A percentile compares a stretch with the other conserved stretches of the same genome.
Conservation (phyloP, 306 rosid genomes). For the Oemleria cerasiformis region DNA sequence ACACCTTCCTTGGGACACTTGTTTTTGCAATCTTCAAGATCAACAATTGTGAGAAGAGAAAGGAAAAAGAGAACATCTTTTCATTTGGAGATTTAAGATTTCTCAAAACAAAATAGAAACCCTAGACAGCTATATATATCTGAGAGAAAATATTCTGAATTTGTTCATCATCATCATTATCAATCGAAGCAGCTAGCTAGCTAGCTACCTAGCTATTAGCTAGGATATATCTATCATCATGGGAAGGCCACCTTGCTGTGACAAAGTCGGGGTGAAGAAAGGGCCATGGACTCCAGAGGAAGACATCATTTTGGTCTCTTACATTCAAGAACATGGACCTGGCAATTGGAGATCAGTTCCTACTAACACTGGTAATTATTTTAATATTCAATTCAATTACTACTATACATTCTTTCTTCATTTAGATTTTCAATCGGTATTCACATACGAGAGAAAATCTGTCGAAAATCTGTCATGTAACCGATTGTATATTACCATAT, state of each 20-base stretch:
- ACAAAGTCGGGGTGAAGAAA: constrained; percentile 73
- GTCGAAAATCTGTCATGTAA: no score
- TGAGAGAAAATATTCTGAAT: neutral
- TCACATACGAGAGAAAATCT: no score
- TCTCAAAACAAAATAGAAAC: neutral
- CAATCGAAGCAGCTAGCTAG: neutral
- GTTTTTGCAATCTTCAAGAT: constrained; percentile 7
- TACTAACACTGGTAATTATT: constrained; percentile 54
- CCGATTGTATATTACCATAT: no score
- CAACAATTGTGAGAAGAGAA: neutral
- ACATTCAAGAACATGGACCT: constrained; percentile 87
- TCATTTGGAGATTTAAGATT: neutral
- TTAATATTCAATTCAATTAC: neutral
- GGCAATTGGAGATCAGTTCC: constrained; percentile 98
- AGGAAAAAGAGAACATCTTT: neutral
- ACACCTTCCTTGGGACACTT: constrained; percentile 30
- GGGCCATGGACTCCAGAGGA: constrained; percentile 99
- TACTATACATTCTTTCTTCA: neutral
- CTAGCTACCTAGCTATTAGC: no score
- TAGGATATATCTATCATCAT: constrained; percentile 19
- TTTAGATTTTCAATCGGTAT: neutral
- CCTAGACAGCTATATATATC: neutral
- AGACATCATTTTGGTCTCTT: constrained; percentile 86
- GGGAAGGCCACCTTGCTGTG: constrained; percentile 95
- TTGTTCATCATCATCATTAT: neutral